phyloP scores from a whole-genome alignment of 139 green algal genomes.

The Micractinium sp. region DNA sequence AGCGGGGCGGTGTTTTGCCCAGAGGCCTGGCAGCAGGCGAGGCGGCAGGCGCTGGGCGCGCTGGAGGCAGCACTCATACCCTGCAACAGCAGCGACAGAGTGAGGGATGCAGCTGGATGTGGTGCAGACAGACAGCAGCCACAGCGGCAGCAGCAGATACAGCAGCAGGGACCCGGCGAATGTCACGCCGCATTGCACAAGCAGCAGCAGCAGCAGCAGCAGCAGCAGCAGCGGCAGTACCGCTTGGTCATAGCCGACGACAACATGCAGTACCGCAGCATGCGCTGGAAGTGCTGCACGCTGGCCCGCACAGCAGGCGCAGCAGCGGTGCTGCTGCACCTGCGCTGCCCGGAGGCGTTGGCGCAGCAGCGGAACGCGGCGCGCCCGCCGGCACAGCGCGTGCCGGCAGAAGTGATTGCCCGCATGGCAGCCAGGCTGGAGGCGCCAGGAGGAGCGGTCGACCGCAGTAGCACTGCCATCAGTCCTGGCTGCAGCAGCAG shows the following conservation, averaged over 20 bases:
- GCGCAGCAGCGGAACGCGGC: constrained; percentile 7
- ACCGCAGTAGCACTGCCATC: background rate
- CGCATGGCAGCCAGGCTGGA: constrained; percentile 21
- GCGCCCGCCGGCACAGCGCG: background rate
- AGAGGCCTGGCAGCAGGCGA: background rate
- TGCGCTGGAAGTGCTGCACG: constrained; percentile 18
- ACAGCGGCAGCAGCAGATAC: too few relatives aligned
- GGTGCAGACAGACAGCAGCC: background rate
- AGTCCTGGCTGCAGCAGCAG: background rate
- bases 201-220: background rate
- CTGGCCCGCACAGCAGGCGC: background rate
- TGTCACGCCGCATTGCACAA: too few relatives aligned
- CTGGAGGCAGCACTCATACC: background rate
- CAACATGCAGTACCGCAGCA: constrained; percentile 31
- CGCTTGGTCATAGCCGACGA: constrained; percentile 23
- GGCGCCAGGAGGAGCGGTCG: background rate
- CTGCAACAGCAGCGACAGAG: too few relatives aligned
- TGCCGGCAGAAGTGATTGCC: background rate
- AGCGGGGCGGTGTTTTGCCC: background rate
- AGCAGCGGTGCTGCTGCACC: background rate
- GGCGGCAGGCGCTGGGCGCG: background rate
- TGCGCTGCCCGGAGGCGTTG: constrained; percentile 16
- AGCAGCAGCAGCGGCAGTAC: background rate
- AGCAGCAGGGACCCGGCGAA: too few relatives aligned
- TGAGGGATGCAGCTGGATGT: background rate